Percentiles rank a stretch among this genome's conserved stretches.
These are phyloP conservation scores for Botrytis byssoidea DNA, from an alignment of 2,329 filamentous ascomycete species.

Conservation along the genomic window DNA sequence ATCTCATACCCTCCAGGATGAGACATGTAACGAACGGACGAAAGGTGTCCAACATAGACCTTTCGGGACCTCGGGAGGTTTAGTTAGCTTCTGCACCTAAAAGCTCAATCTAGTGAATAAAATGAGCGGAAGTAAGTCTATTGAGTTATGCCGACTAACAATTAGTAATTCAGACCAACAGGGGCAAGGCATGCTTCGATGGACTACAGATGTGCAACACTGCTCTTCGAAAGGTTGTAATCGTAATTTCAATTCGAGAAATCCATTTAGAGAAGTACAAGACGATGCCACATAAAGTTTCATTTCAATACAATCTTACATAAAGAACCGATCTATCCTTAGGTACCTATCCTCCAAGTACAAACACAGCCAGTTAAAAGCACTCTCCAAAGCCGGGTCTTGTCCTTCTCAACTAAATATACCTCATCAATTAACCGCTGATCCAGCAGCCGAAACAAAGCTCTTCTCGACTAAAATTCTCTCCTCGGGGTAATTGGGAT, in stretches of 20 bases:
- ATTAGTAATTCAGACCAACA: not conserved
- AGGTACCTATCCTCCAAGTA: not conserved
- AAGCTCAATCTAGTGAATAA: not conserved
- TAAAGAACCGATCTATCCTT: not conserved
- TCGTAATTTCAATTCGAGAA: not conserved
- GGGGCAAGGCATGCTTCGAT: not conserved
- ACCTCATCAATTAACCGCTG: not conserved
- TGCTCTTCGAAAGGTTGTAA: not conserved
- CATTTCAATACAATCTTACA: not conserved
- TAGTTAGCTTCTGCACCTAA: not conserved
- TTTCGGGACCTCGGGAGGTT: not conserved
- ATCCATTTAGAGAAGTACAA: not conserved
- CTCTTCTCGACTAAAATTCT: constrained; percentile 4
- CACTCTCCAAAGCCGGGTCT: not conserved
- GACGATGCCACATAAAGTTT: not conserved
- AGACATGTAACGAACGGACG: not conserved
- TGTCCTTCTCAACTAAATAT: not conserved
- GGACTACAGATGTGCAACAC: not conserved
- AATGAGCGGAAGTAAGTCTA: not conserved
- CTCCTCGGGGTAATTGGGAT: not conserved
- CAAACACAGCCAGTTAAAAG: not conserved
- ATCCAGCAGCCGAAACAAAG: constrained; percentile 11
- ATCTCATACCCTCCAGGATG: not conserved
- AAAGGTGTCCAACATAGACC: not conserved
- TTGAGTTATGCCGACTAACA: not conserved